Base-by-base conservation (phyloP, 768 basidiomycete genomes). In the Tricholoma hemisulphureum region DNA sequence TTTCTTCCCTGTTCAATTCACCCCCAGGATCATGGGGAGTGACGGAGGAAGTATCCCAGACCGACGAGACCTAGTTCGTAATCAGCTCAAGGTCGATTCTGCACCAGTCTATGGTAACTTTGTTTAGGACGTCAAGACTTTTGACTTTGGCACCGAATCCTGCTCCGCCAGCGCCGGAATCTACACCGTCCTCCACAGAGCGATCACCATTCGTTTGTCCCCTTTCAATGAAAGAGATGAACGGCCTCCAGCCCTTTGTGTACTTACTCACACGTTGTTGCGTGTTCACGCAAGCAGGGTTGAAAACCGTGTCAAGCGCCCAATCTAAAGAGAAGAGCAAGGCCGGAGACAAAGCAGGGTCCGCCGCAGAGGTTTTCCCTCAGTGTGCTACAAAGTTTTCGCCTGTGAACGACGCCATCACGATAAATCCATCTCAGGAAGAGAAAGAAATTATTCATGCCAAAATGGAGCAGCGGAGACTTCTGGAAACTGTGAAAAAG, bases 171-270 rank as follows among this genome's bases (percentile, higher is more conserved):
- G 66, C 81, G 4, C 69, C 80, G 13, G 66, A 77, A 11, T 67
- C 77, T 6, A 68, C 16, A 78, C 78, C 41, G 54, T 71, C 24
- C 69, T 68, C n/a, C 43, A 26, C 53, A 16, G 85, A 81, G 51
- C 78, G 69, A 2, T 79, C 90, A 2, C 83, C 81, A 53, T 98
- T 95, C 65, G 85, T 95, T 56, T 99, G 97, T 75, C 93, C 97
- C 0, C 80, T 98, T 52, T 93, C 89, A 1, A 75, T 92, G 61
- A 93, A 93, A 71, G 96, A 97, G 74, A 98, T 98, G 94, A 94
- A 93, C 63, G 97, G 97, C 13, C 69, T 72, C 3, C 83, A 89
- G 53, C 93, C 94, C 0, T 98, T 98, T 70, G 86, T 95, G 53
- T 96, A 95, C 67, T 72, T 98, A 62, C 78, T 81, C 14, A 75